Evolutionary conservation across 768 basidiomycete species (phyloP), one percentile per base, ranked within the genome.

Genomic region (Pholiota molesta): DNA sequence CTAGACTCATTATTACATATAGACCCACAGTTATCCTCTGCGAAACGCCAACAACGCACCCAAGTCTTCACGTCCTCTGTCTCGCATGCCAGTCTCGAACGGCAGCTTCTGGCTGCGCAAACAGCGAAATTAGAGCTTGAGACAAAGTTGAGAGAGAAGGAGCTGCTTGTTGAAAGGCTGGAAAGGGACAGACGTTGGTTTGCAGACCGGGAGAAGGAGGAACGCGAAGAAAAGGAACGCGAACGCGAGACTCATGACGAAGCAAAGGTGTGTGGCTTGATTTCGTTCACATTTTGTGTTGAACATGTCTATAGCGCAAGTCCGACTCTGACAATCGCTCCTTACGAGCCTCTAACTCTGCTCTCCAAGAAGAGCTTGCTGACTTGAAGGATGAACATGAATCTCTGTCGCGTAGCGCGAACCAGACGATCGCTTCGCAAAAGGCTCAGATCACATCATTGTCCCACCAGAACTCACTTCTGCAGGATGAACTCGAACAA

Each of bases 181-280:
- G 89, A 92, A 67, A 77, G 83, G 17, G 92, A 94, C 68, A 76
- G 91, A 39, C 76, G 89, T 17, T 91, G 81, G 78, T 79, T 92
- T 54, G 77, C 87, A 0, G 89, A 92, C 63, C 73, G 87, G 3
- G 91, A 92, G 71, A 77, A 81, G 53, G 84, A 87, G 39, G 90
- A 92, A 62, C 77, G 84, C 23, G 85, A 87, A 61, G 89, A 88
- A 72, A 89, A 85, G 72, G 87, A 91, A 60, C 72, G 71, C 10
- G 85, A 90, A 58, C 77, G 82, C 16, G 72, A 69, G 3, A 81
- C 80, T 39, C 74, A 77, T 56, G 79, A 81, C 4, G 80, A 83
- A 61, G 86, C 88, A 63, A 90, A 87, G 81, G 92, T 91, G 54
- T 44, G 80, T 72, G 14, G 39, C 35, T 37, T 19, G 45, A 39